These are phyloP conservation scores for Monilinia fructigena DNA, from an alignment of 2,329 filamentous ascomycete species.

Conservation along the genomic window DNA sequence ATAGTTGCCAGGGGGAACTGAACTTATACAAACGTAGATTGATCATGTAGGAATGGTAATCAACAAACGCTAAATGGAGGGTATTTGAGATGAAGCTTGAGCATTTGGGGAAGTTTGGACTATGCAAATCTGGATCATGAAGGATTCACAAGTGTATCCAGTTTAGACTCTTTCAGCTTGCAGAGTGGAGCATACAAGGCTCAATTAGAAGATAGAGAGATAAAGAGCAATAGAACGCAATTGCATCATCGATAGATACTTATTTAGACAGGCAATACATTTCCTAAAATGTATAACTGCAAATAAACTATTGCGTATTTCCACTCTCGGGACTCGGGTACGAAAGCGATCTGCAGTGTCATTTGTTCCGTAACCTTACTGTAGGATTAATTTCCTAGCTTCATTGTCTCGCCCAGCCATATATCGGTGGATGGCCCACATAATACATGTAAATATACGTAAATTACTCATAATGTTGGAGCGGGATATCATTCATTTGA, in stretches of 20 bases:
- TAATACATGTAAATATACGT: neutral
- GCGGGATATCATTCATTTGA: neutral
- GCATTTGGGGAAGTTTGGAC: neutral
- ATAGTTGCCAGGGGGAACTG: neutral
- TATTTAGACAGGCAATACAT: neutral
- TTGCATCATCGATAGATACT: neutral
- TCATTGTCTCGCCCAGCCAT: neutral
- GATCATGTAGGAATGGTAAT: neutral
- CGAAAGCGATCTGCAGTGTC: slow-evolving; percentile 22
- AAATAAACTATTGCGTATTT: neutral
- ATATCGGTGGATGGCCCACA: slow-evolving; percentile 13
- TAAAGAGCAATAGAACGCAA: neutral
- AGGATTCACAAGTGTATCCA: neutral
- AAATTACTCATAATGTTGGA: neutral
- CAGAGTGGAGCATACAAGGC: neutral
- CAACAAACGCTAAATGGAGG: neutral
- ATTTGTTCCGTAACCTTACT: neutral
- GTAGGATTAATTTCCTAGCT: slow-evolving; percentile 13
- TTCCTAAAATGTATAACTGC: neutral
- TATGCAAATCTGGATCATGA: slow-evolving; percentile 5
- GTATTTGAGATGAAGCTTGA: neutral
- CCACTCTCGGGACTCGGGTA: slow-evolving; percentile 19
- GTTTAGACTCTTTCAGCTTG: too few relatives aligned
- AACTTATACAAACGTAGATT: neutral
- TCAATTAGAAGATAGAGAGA: neutral